A percentile compares a stretch with the other conserved stretches of the same genome.
These are phyloP conservation scores for Psilocybe cubensis DNA, from an alignment of 768 basidiomycete genomes.

Conservation along the genomic window DNA sequence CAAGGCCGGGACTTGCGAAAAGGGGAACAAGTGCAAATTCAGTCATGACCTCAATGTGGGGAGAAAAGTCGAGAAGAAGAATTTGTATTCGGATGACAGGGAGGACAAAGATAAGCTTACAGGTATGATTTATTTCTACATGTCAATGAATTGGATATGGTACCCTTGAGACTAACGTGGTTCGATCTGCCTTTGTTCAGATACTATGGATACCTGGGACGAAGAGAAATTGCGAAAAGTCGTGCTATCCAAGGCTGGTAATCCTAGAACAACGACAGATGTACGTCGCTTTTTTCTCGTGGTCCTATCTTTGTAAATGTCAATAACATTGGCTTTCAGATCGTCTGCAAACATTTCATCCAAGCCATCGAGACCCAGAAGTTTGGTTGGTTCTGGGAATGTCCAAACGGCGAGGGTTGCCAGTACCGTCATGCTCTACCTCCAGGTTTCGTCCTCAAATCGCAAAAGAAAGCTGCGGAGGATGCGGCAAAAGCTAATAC, in stretches of 20 bases:
- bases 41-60: slow-evolving; percentile 91
- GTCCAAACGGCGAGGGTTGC: slow-evolving; percentile 86
- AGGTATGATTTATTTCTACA: slow-evolving; percentile 45
- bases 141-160: background rate
- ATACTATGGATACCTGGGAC: slow-evolving; percentile 99
- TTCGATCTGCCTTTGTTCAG: slow-evolving; percentile 37
- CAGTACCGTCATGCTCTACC: slow-evolving; percentile 96
- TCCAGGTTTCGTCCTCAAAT: slow-evolving; percentile 94
- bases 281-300: slow-evolving; percentile 42
- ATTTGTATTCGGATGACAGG: slow-evolving; percentile 87
- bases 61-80: slow-evolving; percentile 94
- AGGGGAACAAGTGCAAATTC: slow-evolving; percentile 96
- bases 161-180: background rate
- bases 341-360: slow-evolving; percentile 98
- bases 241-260: slow-evolving; percentile 85
- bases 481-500: slow-evolving; percentile 88
- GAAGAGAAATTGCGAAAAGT: slow-evolving; percentile 92
- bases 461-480: slow-evolving; percentile 89
- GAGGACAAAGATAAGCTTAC: slow-evolving; percentile 83
- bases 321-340: slow-evolving; percentile 45
- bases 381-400: slow-evolving; percentile 98
- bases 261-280: slow-evolving; percentile 91
- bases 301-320: background rate
- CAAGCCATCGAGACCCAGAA: slow-evolving; percentile 93
- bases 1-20: slow-evolving; percentile 93